Evolutionary conservation across 2,329 filamentous ascomycete species (phyloP), one percentile per base, ranked within the genome.

Genomic region (Aspergillus awamori): DNA sequence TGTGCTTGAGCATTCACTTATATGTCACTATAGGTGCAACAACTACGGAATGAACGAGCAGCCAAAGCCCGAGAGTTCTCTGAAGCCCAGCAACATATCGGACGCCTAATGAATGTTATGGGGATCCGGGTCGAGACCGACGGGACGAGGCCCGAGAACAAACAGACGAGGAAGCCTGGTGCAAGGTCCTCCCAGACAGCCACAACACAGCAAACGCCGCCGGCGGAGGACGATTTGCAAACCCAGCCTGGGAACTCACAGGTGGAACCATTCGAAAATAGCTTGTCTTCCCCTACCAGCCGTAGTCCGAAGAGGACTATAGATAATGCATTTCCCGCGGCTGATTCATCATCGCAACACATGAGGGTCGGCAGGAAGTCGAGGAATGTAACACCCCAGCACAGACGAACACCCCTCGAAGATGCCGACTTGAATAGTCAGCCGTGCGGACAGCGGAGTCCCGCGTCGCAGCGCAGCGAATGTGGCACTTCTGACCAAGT

Each of bases 61-160:
- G 66, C 71, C 8, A 78, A 77, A 62, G 74, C 75, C 20, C 71
- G 73, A 8, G 75, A 78, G 58, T 77, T 77, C 38, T 75, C 72
- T 1, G 75, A 77, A 59, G 76, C 75, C 1, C 76, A 77, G 55
- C 73, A 77, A 57, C 73, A 77, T 49, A 77, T 77, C 22, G 67
- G 71, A 13, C 70, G 73, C 11, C 60, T 77, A 4, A 78, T 78
- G 75, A 67, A 65, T 15, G 74, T 78, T 1, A 77, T 77, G 75
- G 75, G 74, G 1, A 75, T 76, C 55, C 69, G 70, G 5, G 60
- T 69, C 4, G 66, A 70, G 2, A 28, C 67, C 10, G 58, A 57
- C 43, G 65, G 66, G 15, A 54, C 63, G 41, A 57, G 60, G 41
- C 5, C 54, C 30, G 53, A 62, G 22, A 65, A 49, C 53, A 68